Conservation (phyloP, 139 green algal genomes). For the Dunaliella sp. region DNA sequence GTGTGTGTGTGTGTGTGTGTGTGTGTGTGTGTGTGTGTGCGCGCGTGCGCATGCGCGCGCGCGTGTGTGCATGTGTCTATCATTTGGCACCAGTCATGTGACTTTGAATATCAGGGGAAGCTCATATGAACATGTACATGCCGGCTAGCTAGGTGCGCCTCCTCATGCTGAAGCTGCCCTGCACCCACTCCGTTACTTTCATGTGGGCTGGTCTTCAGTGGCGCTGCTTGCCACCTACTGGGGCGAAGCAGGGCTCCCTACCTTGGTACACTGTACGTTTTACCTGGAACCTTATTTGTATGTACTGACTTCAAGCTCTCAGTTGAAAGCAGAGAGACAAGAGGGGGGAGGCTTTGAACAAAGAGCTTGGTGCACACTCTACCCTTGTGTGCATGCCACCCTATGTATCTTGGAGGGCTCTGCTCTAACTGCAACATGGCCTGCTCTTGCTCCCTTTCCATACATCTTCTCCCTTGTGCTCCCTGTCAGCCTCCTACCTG, state of each 20-base stretch:
- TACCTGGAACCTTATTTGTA: too few species aligned
- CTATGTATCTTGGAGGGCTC: constrained; percentile 61
- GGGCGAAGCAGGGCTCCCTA: too few species aligned
- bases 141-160: too few species aligned
- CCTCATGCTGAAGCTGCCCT: not conserved
- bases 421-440: constrained; percentile 78
- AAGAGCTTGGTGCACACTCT: not conserved
- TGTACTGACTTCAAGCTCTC: too few species aligned
- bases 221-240: too few species aligned
- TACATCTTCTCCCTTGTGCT: constrained; percentile 55
- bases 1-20: too few species aligned
- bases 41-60: not conserved
- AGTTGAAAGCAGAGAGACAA: not conserved
- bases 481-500: constrained; percentile 59
- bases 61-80: not conserved
- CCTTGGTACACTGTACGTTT: too few species aligned
- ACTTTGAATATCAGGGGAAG: too few species aligned
- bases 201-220: too few species aligned
- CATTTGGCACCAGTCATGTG: too few species aligned
- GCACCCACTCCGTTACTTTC: not conserved
- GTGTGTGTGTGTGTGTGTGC: not conserved
- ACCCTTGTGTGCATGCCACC: not conserved
- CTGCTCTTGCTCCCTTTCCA: constrained; percentile 72
- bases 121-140: too few species aligned
- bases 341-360: not conserved